Conservation (phyloP, 1,139 yeast genomes). For the Kodamaea derodonti region DNA sequence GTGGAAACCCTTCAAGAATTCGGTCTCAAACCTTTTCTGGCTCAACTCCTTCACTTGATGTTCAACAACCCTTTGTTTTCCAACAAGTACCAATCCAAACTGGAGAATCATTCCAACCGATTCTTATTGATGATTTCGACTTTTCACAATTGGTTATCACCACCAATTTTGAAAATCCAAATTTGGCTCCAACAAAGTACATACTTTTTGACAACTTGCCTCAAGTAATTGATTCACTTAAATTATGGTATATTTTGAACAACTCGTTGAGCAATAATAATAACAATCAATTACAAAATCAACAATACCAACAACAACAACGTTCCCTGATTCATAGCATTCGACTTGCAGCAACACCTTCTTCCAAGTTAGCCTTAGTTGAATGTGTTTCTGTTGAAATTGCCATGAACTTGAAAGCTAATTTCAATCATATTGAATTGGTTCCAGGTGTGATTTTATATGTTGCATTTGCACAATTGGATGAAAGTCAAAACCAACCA, state of each 20-base stretch:
- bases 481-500: slow-evolving; percentile 13
- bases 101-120: slow-evolving; percentile 4
- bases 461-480: slow-evolving; percentile 65
- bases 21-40: slow-evolving; percentile 46
- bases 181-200: slow-evolving; percentile 73
- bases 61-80: slow-evolving; percentile 7
- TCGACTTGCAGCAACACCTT: slow-evolving; percentile 47
- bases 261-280: slow-evolving; percentile 26
- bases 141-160: slow-evolving; percentile 40
- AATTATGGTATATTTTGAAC: slow-evolving; percentile 31
- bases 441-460: slow-evolving; percentile 66
- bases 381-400: slow-evolving; percentile 69
- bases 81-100: not conserved
- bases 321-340: slow-evolving; percentile 32
- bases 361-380: slow-evolving; percentile 55
- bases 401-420: slow-evolving; percentile 75
- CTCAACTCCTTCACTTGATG: slow-evolving; percentile 24
- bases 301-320: slow-evolving; percentile 2
- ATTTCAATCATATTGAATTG: slow-evolving; percentile 76
- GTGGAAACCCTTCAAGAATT: slow-evolving; percentile 18
- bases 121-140: slow-evolving; percentile 52
- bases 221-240: slow-evolving; percentile 33
- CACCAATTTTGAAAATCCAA: slow-evolving; percentile 64
- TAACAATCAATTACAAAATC: slow-evolving; percentile 2
- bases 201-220: slow-evolving; percentile 79